Conservation (phyloP, 805 yeast genomes). For the Priceomyces fermenticarens region DNA sequence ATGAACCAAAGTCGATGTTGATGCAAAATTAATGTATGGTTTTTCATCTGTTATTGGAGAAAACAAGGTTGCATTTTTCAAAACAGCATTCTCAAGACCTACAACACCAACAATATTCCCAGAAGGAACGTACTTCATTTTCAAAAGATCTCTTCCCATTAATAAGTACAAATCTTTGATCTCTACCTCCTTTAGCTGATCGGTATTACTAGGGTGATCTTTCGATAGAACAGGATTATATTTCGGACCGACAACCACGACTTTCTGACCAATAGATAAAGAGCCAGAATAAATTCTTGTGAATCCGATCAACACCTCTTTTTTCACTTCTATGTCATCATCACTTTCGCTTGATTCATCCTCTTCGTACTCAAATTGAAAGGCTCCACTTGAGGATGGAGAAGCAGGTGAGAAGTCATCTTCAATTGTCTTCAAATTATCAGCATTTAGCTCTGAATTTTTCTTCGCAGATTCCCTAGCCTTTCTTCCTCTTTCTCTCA, state of each 20-base stretch:
- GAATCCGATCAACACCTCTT: conserved; percentile 80
- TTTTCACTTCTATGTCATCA: conserved; percentile 39
- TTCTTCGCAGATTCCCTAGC: conserved; percentile 67
- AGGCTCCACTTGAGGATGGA: conserved; percentile 29
- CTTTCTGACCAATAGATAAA: conserved; percentile 66
- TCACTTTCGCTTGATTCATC: conserved; percentile 42
- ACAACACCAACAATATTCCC: conserved; percentile 95
- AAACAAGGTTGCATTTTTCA: conserved; percentile 83
- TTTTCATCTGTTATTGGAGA: conserved; percentile 59
- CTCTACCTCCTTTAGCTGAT: conserved; percentile 54
- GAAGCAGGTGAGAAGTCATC: conserved; percentile 20
- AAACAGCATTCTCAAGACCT: conserved; percentile 76
- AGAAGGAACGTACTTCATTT: conserved; percentile 80
- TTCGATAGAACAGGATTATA: conserved; percentile 59
- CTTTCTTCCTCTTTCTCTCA: conserved; percentile 56
- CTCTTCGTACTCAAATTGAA: conserved; percentile 26
- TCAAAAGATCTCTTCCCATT: conserved; percentile 89
- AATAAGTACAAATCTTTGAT: conserved; percentile 72
- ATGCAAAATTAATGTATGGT: conserved; percentile 65
- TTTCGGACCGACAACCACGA: conserved; percentile 82
- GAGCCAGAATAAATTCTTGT: conserved; percentile 89
- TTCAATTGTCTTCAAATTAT: conserved; percentile 15
- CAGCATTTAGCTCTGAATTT: conserved; percentile 54
- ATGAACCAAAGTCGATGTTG: conserved; percentile 45
- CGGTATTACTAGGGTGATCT: conserved; percentile 37